Evolutionary conservation across 2,329 filamentous ascomycete genomes (phyloP), one percentile per base, ranked within the genome.

Genomic region (Penicillium brasilianum): DNA sequence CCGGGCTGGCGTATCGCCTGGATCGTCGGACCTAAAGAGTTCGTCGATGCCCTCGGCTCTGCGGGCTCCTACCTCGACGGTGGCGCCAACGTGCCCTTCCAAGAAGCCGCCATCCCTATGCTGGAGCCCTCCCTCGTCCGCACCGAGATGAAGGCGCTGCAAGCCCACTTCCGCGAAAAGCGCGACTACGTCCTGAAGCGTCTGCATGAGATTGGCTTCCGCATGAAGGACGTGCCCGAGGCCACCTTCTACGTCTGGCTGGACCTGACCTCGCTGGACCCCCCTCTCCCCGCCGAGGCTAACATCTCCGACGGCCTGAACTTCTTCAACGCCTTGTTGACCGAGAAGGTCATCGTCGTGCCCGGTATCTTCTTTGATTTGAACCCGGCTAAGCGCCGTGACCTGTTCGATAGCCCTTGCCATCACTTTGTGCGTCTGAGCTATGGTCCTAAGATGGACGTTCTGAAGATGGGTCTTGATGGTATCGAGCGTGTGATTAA

Each of bases 341-440:
- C 91, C 72, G 93, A 97, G 83, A 96, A 96, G 84, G 92, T 96
- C 68, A 97, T 97, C 73, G 93, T 97, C 18, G 94, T 98, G 4
- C 94, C 94, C 0, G 94, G 94, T 62, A 98, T 98, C 77, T 98
- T 98, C 85, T 98, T 98, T 76, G 94, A 98, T 73, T 80, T 98
- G 66, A 98, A 98, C 81, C 94, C 94, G 4, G 90, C 90, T 37
- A 90, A 92, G 76, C 86, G 94, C 66, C 85, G 94, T 75, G 94
- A 98, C 77, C 79, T 98, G 69, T 98, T 98, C 68, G 94, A 98
- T 80, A 92, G 88, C 68, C 94, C 94, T 61, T 97, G 94, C 79
- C 94, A 98, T 79, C 90, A 95, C 80, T 96, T 94, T 75, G 90
- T 96, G 30, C 86, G 92, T 55, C 85, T 96, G 70, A 92, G 89